A percentile compares a stretch with the other conserved stretches of the same genome.
phyloP scores from a whole-genome alignment of 192 early-diverging fungal species.

The Lobosporangium transversale region DNA sequence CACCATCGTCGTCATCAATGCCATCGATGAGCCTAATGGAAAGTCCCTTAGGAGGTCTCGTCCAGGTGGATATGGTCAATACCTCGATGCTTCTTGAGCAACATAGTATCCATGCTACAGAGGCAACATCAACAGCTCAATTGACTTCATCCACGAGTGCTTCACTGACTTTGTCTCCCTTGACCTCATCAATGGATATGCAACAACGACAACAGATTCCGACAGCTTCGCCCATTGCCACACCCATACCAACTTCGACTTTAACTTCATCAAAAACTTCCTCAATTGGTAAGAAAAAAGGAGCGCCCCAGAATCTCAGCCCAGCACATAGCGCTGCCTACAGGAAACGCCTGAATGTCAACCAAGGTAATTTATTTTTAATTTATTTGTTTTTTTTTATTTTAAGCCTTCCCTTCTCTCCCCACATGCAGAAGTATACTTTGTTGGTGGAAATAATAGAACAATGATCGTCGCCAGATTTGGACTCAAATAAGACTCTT shows the following conservation, averaged over 20 bases:
- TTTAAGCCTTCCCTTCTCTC: no score
- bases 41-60: conserved; percentile 18
- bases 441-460: no score
- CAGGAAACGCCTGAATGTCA: conserved; percentile 49
- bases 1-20: no score
- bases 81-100: not conserved
- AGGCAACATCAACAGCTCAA: not conserved
- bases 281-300: conserved; percentile 21
- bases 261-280: not conserved
- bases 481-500: no score
- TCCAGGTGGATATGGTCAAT: conserved; percentile 4
- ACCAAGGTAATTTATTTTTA: conserved; percentile 29
- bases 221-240: not conserved
- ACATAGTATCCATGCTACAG: not conserved
- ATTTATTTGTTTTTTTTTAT: not conserved
- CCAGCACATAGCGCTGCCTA: conserved; percentile 39
- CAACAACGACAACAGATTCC: no score
- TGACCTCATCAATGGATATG: no score
- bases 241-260: not conserved
- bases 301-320: conserved; percentile 9
- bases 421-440: no score
- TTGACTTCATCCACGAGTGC: not conserved
- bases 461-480: no score
- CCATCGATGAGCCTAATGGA: no score
- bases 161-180: not conserved